A percentile compares a stretch with the other conserved stretches of the same genome.
phyloP scores from a whole-genome alignment of 2,329 filamentous ascomycete species.

The Xylariaceae sp. region DNA sequence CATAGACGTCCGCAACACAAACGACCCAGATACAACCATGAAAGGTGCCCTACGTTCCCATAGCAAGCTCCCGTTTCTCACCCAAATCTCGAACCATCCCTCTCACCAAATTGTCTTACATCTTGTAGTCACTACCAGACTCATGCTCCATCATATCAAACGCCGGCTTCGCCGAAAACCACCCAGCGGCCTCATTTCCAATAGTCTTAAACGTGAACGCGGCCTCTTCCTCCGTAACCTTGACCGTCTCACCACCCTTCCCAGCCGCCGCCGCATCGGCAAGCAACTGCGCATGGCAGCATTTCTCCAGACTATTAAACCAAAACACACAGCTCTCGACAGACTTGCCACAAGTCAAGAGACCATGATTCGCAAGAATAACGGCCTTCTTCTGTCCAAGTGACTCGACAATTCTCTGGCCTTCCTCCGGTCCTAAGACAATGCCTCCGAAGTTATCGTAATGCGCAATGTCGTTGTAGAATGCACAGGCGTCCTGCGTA shows the following conservation, averaged over 20 bases:
- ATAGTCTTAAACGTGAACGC: slow-evolving; percentile 64
- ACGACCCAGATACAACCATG: too few relatives aligned
- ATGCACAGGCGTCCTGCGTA: slow-evolving; percentile 60
- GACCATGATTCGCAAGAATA: slow-evolving; percentile 54
- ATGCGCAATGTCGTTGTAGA: slow-evolving; percentile 50
- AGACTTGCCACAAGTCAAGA: slow-evolving; percentile 48
- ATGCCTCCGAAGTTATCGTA: slow-evolving; percentile 51
- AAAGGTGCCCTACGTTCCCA: too few relatives aligned
- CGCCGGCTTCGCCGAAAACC: slow-evolving; percentile 68
- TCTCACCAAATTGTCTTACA: slow-evolving; percentile 7
- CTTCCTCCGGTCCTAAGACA: slow-evolving; percentile 52
- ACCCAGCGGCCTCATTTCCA: slow-evolving; percentile 60
- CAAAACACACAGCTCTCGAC: slow-evolving; percentile 54
- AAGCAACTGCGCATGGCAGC: slow-evolving; percentile 47
- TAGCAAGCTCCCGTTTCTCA: too few relatives aligned
- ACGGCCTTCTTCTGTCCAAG: slow-evolving; percentile 50
- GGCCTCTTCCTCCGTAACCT: slow-evolving; percentile 68
- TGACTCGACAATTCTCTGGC: slow-evolving; percentile 44
- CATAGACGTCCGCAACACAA: too few relatives aligned
- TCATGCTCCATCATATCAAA: slow-evolving; percentile 56
- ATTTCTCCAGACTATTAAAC: slow-evolving; percentile 52
- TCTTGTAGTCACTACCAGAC: slow-evolving; percentile 24
- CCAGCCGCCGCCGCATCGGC: slow-evolving; percentile 61
- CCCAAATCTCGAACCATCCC: too few relatives aligned
- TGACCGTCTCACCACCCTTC: slow-evolving; percentile 61